phyloP scores from a whole-genome alignment of 805 yeast genomes.

The Yamadazyma kitorensis region DNA sequence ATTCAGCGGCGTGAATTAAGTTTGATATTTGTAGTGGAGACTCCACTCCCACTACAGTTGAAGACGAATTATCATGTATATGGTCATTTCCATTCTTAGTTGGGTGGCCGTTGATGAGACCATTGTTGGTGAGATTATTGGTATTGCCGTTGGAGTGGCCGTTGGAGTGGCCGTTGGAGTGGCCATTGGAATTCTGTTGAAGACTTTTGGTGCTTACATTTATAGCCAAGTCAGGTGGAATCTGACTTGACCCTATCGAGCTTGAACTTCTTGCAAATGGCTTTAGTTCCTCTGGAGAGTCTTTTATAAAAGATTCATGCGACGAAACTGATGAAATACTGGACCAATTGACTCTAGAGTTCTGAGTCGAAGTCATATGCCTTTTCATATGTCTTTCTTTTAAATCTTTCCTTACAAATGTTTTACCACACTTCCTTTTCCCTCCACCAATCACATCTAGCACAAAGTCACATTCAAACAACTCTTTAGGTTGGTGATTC shows the following conservation, averaged over 20 bases:
- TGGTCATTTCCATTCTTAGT: neutral
- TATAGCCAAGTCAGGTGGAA: too few species aligned
- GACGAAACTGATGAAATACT: too few species aligned
- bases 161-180: too few species aligned
- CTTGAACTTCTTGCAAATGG: too few species aligned
- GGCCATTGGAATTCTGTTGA: too few species aligned
- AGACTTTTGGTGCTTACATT: too few species aligned
- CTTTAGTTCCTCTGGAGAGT: too few species aligned
- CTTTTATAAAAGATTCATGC: too few species aligned
- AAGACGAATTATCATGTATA: neutral
- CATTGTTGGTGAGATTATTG: too few species aligned
- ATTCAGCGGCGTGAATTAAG: conserved; percentile 15
- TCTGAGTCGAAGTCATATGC: conserved; percentile 16
- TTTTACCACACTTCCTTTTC: conserved; percentile 50
- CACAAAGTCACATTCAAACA: conserved; percentile 53
- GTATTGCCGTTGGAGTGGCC: too few species aligned
- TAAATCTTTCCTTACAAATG: conserved; percentile 62
- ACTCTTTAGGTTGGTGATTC: conserved; percentile 54
- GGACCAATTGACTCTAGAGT: conserved; percentile 13
- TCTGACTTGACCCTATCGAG: too few species aligned
- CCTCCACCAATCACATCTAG: conserved; percentile 38
- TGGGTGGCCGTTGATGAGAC: too few species aligned
- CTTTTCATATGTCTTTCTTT: conserved; percentile 38
- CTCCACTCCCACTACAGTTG: conserved; percentile 5
- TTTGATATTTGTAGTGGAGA: conserved; percentile 19